phyloP scores from a whole-genome alignment of 1,284 basidiomycete species.

The Kwoniella shivajii region DNA sequence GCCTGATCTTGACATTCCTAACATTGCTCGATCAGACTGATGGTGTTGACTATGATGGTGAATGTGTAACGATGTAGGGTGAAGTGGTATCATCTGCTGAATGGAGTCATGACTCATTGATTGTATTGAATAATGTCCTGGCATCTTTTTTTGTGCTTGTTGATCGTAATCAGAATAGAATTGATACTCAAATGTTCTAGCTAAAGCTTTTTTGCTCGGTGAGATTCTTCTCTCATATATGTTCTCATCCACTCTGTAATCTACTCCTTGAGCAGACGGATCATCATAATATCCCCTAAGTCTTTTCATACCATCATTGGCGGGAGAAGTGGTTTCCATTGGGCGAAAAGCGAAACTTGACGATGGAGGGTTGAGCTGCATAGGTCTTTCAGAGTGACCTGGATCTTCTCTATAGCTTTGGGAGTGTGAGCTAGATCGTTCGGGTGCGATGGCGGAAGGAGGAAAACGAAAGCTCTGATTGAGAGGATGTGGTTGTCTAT shows the following conservation, averaged over 20 bases:
- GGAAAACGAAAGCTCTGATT: slow-evolving; percentile 16
- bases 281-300: slow-evolving; percentile 9
- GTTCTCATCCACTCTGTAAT: background rate
- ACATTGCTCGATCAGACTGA: background rate
- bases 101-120: background rate
- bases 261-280: slow-evolving; percentile 3
- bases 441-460: background rate
- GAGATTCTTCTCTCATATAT: background rate
- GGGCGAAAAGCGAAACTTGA: background rate
- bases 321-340: background rate
- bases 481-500: slow-evolving; percentile 8
- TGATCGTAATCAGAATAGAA: background rate
- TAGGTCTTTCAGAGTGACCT: background rate
- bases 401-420: background rate
- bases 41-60: background rate
- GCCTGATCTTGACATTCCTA: background rate
- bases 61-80: background rate
- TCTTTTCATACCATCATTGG: background rate
- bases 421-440: slow-evolving; percentile 1
- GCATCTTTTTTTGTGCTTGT: background rate
- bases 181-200: background rate
- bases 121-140: background rate
- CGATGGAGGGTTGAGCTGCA: slow-evolving; percentile 2
- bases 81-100: background rate
- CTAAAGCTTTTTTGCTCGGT: slow-evolving; percentile 2